Conservation (phyloP, 164 flowering plant genomes). For the Magnolia sinica region DNA sequence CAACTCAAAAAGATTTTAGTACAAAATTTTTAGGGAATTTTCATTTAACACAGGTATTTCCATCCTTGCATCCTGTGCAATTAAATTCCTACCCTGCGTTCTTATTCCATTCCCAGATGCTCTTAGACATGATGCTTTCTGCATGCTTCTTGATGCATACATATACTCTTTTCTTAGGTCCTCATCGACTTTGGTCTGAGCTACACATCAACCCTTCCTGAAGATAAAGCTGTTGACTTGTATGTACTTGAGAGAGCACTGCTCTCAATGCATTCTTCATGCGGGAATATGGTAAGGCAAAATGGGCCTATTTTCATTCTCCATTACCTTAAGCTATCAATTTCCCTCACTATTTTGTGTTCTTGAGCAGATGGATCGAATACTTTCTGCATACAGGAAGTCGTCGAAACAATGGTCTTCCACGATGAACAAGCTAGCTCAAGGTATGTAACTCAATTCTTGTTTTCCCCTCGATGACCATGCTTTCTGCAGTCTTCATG, state of each 20-base stretch:
- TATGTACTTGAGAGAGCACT: conserved; percentile 95
- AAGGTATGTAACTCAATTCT: conserved; percentile 43
- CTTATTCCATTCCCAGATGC: too few species aligned
- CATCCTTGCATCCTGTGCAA: too few species aligned
- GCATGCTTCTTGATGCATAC: too few species aligned
- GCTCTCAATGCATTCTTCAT: conserved; percentile 95
- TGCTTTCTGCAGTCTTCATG: background rate
- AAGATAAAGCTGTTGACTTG: conserved; percentile 96
- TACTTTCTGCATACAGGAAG: conserved; percentile 78
- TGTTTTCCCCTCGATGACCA: background rate
- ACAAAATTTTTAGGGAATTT: too few species aligned
- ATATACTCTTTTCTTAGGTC: conserved; percentile 37
- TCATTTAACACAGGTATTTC: too few species aligned
- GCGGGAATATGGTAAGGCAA: conserved; percentile 78
- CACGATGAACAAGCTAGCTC: conserved; percentile 81
- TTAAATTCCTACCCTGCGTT: too few species aligned
- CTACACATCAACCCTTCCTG: conserved; percentile 86
- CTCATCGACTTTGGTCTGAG: conserved; percentile 98
- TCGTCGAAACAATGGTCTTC: conserved; percentile 95
- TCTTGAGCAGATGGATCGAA: conserved; percentile 64
- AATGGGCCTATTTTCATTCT: background rate
- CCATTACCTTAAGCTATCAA: conserved; percentile 5
- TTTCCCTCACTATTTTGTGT: conserved; percentile 6
- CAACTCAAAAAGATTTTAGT: too few species aligned
- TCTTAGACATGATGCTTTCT: too few species aligned